Conservation (phyloP, 352 stramenopile species). For the Globisporangium cylindrosporum region DNA sequence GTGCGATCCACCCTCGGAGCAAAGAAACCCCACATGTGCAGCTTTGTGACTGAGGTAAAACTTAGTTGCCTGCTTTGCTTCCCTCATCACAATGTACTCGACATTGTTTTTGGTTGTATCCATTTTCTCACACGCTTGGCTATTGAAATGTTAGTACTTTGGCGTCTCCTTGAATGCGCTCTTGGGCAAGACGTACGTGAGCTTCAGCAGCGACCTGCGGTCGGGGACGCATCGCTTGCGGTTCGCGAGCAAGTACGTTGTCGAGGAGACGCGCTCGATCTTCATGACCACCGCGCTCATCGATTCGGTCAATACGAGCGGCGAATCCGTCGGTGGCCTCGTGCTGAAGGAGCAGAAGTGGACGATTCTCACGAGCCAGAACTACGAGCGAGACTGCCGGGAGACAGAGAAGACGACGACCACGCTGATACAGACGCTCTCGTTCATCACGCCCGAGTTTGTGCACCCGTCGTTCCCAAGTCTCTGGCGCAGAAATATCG, state of each 20-base stretch:
- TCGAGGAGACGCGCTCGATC: background rate
- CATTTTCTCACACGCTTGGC: too few relatives aligned
- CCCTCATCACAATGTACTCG: background rate
- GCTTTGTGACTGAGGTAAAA: background rate
- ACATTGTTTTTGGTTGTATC: background rate
- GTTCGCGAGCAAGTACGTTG: background rate
- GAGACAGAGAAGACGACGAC: background rate
- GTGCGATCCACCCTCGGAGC: background rate
- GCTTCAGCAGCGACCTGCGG: background rate
- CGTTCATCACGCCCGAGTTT: background rate
- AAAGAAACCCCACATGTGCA: background rate
- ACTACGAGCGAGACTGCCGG: background rate
- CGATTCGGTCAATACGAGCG: background rate
- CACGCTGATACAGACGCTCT: background rate
- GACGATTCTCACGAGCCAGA: background rate
- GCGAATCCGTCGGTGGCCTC: background rate
- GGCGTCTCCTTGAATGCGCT: background rate
- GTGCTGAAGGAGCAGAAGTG: background rate
- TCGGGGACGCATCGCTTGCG: background rate
- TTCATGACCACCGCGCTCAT: background rate
- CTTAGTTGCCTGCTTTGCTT: too few relatives aligned
- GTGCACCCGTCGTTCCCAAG: background rate
- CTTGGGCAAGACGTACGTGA: background rate
- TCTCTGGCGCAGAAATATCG: background rate
- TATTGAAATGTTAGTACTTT: background rate